Evolutionary conservation across 305 asterid genomes (phyloP).

Genomic region (Salvia sclarea): DNA sequence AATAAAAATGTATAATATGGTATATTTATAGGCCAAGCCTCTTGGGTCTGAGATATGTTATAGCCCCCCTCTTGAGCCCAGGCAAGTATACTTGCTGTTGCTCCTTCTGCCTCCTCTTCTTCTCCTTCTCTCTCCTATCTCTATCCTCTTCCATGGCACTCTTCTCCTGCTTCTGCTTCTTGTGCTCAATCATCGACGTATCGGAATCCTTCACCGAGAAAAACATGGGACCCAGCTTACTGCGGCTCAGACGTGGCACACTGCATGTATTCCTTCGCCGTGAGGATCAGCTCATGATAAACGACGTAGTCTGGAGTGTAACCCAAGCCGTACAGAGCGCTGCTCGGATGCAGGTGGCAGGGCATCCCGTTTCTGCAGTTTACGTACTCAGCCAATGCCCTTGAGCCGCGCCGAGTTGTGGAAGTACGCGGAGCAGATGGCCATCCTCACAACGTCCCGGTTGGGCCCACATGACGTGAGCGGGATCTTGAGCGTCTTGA

Average conservation of each 20-base stretch:
- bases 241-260: slow-evolving; percentile 91
- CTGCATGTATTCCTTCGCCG: slow-evolving; percentile 92
- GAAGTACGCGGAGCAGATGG: slow-evolving; percentile 93
- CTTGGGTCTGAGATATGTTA: slow-evolving; percentile 79
- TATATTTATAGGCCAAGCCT: slow-evolving; percentile 55
- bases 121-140: slow-evolving; percentile 57
- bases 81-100: slow-evolving; percentile 77
- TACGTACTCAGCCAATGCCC: slow-evolving; percentile 88
- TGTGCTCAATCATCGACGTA: slow-evolving; percentile 77
- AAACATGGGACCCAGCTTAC: slow-evolving; percentile 96
- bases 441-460: slow-evolving; percentile 88
- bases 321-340: slow-evolving; percentile 88
- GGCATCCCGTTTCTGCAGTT: slow-evolving; percentile 97
- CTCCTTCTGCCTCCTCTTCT: slow-evolving; percentile 61
- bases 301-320: slow-evolving; percentile 94
- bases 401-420: slow-evolving; percentile 81
- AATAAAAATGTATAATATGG: neutral
- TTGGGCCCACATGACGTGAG: slow-evolving; percentile 87
- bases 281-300: slow-evolving; percentile 85
- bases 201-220: slow-evolving; percentile 94
- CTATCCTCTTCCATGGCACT: slow-evolving; percentile 87
- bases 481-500: slow-evolving; percentile 72
- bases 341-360: slow-evolving; percentile 94
- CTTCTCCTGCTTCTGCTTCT: slow-evolving; percentile 88
- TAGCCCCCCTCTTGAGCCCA: slow-evolving; percentile 74